Conservation (phyloP, 1,284 basidiomycete species). For the Irpex lacteus region DNA sequence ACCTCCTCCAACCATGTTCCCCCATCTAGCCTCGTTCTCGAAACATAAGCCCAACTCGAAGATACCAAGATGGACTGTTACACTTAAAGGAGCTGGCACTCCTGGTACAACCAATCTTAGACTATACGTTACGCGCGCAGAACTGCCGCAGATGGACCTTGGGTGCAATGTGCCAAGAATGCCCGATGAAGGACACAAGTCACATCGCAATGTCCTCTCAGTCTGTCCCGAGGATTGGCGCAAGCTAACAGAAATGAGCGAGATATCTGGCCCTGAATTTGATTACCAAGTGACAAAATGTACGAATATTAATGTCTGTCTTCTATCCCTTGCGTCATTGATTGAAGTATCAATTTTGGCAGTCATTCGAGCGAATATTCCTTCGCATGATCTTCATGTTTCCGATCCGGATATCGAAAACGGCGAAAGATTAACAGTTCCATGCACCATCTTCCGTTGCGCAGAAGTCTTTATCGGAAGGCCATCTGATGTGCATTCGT, state of each 20-base stretch:
- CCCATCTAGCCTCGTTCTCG: background rate
- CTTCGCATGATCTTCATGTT: slow-evolving; percentile 1
- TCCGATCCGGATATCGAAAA: slow-evolving; percentile 2
- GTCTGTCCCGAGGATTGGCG: slow-evolving; percentile 6
- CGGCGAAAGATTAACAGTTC: slow-evolving; percentile 6
- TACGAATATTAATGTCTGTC: background rate
- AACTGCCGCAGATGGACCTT: slow-evolving; percentile 1
- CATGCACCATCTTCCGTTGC: background rate
- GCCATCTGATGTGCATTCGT: background rate
- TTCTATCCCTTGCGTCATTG: background rate
- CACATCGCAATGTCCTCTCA: slow-evolving; percentile 5
- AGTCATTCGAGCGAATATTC: background rate
- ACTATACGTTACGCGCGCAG: background rate
- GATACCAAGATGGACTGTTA: background rate
- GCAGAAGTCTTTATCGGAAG: background rate
- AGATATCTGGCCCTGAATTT: background rate
- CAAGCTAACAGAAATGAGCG: background rate
- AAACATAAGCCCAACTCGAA: background rate
- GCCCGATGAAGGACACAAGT: slow-evolving; percentile 3
- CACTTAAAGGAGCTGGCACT: background rate
- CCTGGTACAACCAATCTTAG: slow-evolving; percentile 4
- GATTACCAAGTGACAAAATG: background rate
- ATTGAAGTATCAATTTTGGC: background rate
- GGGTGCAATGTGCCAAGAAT: background rate
- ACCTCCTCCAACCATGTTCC: background rate